Evolutionary conservation across 1,284 basidiomycete genomes (phyloP), one percentile per base, ranked within the genome.

Genomic region (Moesziomyces sp.): DNA sequence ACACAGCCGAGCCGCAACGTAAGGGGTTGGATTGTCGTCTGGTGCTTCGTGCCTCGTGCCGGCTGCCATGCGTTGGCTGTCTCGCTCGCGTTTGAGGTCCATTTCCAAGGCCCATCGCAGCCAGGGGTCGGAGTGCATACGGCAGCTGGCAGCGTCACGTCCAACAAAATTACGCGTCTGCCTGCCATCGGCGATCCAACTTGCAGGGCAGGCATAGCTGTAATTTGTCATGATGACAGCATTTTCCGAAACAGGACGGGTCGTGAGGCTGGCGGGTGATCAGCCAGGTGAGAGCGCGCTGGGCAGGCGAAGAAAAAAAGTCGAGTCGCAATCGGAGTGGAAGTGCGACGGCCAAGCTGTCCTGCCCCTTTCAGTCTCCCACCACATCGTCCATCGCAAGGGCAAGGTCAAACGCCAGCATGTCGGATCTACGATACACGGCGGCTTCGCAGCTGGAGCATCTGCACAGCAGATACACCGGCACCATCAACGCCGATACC

Each of bases 381-480:
- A 43, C 40, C 52, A 48, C 46, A 42, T 34, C 30, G 24, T 28
- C 40, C 44, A 34, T 38, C 9, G 30, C 34, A 38, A 16, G 9
- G 21, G 13, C 9, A 19, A 42, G 24, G 34, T 8, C 5, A 19
- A 26, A 28, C 24, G 19, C 13, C 54, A 57, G 26, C 34, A 74
- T 74, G 71, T 74, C 71, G 19, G 71, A 74, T 46, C 52, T 74
- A 18, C 54, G 56, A 21, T 74, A 74, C 46, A 74, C 71, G 21
- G 71, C 71, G 45, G 66, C 66, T 46, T 64, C 76, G n/a, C 80
- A 82, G 61, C 70, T 82, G 34, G 80, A 82, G 69, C 80, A 82
- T 48, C 76, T 98, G 69, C 95, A 98, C 85, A 92, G 95, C 78
- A 90, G 95, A 60, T 98, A 99, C 85, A 95, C 93, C 21, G 96